phyloP scores from a whole-genome alignment of 78 protist species.

The Dictyostelium firmibasis region DNA sequence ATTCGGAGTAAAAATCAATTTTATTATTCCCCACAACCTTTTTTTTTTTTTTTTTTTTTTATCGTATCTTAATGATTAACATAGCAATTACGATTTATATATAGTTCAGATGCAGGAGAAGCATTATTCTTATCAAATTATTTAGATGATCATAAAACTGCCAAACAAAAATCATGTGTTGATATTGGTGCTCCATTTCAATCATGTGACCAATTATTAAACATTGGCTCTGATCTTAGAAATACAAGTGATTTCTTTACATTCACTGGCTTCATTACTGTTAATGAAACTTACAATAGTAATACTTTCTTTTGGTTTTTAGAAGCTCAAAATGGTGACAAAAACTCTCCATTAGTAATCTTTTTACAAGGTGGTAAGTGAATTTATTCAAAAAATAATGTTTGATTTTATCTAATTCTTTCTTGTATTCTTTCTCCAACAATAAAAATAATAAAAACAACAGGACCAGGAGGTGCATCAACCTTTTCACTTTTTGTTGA shows the following conservation, averaged over 20 bases:
- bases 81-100: background rate
- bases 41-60: background rate
- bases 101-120: constrained; percentile 71
- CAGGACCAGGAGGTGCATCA: constrained; percentile 75
- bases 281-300: constrained; percentile 48
- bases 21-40: background rate
- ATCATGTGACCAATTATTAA: constrained; percentile 9
- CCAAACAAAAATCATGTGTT: constrained; percentile 61
- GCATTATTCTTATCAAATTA: constrained; percentile 12
- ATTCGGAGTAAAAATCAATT: background rate
- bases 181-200: constrained; percentile 50
- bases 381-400: too few relatives aligned
- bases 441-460: constrained; percentile 16
- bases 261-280: constrained; percentile 43
- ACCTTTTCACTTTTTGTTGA: constrained; percentile 67
- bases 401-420: too few relatives aligned
- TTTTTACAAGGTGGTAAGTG: background rate
- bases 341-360: constrained; percentile 64
- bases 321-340: constrained; percentile 56
- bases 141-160: constrained; percentile 18
- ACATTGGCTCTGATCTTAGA: background rate
- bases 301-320: constrained; percentile 77
- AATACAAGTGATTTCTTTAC: constrained; percentile 1
- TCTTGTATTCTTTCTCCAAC: too few relatives aligned
- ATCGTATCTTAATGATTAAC: background rate